These are phyloP conservation scores for Scalesia atractyloides DNA, from an alignment of 129 eudicot genomes.

Conservation along the genomic window DNA sequence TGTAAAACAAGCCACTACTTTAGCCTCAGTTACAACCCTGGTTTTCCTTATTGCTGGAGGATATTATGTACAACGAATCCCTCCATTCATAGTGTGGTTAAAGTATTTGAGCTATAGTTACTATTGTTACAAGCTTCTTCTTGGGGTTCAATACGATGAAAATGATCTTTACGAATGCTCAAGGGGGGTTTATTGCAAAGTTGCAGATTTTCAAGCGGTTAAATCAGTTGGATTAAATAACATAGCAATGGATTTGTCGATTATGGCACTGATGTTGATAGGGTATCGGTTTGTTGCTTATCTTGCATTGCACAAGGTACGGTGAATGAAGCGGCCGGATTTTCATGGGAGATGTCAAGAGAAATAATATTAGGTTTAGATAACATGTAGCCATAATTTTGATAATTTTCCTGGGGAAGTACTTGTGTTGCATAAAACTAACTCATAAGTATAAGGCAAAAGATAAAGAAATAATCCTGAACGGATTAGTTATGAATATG, in stretches of 20 bases:
- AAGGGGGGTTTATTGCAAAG: conserved; percentile 67
- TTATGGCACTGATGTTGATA: conserved; percentile 78
- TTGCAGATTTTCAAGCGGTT: conserved; percentile 69
- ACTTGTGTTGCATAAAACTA: conserved; percentile 47
- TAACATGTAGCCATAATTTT: conserved; percentile 51
- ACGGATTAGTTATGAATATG: conserved; percentile 21
- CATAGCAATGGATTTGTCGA: conserved; percentile 56
- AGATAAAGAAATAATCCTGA: conserved; percentile 11
- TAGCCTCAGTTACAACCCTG: conserved; percentile 95
- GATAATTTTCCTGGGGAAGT: conserved; percentile 33
- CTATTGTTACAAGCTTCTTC: conserved; percentile 90
- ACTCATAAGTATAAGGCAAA: conserved; percentile 24
- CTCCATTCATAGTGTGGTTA: conserved; percentile 83
- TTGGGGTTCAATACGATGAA: conserved; percentile 81
- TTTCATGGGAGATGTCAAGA: conserved; percentile 11
- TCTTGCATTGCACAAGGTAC: conserved; percentile 70
- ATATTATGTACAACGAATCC: conserved; percentile 84
- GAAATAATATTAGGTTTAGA: conserved; percentile 45
- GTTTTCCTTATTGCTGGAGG: conserved; percentile 98
- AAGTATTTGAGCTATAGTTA: conserved; percentile 95
- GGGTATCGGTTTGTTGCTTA: conserved; percentile 86
- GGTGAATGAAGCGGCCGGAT: conserved; percentile 50
- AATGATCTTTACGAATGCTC: conserved; percentile 80
- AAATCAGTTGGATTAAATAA: conserved; percentile 72
- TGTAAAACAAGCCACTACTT: conserved; percentile 90